Conservation (phyloP, 345 rosid genomes). For the Microcos paniculata region DNA sequence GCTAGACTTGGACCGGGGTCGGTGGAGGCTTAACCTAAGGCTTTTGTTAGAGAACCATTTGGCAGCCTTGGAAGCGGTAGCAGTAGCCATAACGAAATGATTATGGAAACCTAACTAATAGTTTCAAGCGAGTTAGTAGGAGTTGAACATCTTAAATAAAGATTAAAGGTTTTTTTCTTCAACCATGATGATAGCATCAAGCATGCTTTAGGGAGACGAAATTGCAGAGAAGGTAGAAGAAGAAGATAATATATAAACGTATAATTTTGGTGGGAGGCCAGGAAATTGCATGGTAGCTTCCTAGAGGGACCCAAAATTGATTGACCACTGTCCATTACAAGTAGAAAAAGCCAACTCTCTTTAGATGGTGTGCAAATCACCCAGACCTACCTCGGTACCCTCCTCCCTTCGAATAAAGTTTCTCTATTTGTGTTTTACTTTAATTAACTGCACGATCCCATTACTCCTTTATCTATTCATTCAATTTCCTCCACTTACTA, state of each 20-base stretch:
- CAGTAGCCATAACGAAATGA: conserved; percentile 25
- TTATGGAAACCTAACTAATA: too few species aligned
- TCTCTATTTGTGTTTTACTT: too few species aligned
- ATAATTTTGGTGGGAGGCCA: not conserved
- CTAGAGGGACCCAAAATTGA: not conserved
- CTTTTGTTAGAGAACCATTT: conserved; percentile 39
- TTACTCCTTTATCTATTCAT: too few species aligned
- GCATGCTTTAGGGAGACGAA: not conserved
- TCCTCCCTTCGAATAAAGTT: too few species aligned
- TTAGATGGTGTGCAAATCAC: not conserved
- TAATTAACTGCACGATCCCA: too few species aligned
- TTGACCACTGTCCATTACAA: not conserved
- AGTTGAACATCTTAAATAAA: not conserved
- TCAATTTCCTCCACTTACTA: too few species aligned
- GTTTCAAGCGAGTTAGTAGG: not conserved
- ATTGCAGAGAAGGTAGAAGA: not conserved
- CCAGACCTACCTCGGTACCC: not conserved
- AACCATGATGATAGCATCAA: too few species aligned
- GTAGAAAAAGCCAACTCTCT: not conserved
- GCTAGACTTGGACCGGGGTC: conserved; percentile 21
- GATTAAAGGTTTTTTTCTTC: not conserved
- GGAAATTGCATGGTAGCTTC: conserved; percentile 13
- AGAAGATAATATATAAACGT: not conserved
- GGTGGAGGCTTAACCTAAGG: conserved; percentile 29
- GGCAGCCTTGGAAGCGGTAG: conserved; percentile 21